These are phyloP conservation scores for Trichothecium sympodiale DNA, from an alignment of 2,329 filamentous ascomycete species.

Conservation along the genomic window DNA sequence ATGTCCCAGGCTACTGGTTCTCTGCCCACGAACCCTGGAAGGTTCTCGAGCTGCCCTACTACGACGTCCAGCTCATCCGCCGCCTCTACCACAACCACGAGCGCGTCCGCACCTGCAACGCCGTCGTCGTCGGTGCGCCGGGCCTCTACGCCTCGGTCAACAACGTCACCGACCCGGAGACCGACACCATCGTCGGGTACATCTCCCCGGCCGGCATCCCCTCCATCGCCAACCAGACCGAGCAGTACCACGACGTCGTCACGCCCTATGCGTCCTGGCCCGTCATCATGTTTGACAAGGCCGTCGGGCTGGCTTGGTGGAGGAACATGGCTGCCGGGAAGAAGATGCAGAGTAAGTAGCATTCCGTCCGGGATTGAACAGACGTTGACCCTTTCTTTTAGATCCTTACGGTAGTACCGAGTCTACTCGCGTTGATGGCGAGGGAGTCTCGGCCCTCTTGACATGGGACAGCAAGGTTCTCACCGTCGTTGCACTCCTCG, in stretches of 20 bases:
- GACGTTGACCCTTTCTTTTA: slow-evolving; percentile 6
- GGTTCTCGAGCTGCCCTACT: slow-evolving; percentile 28
- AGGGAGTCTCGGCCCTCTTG: slow-evolving; percentile 24
- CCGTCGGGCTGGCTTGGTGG: slow-evolving; percentile 29
- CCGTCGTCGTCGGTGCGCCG: slow-evolving; percentile 20
- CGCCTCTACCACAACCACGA: slow-evolving; percentile 27
- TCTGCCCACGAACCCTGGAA: slow-evolving; percentile 31
- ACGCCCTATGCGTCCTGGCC: slow-evolving; percentile 29
- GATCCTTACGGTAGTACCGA: slow-evolving; percentile 30
- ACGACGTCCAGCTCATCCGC: slow-evolving; percentile 25
- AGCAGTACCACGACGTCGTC: slow-evolving; percentile 28
- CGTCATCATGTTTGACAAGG: slow-evolving; percentile 23
- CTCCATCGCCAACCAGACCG: slow-evolving; percentile 25
- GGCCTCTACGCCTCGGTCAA: slow-evolving; percentile 31
- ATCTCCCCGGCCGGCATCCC: slow-evolving; percentile 30
- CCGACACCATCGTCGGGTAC: slow-evolving; percentile 24
- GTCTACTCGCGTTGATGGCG: slow-evolving; percentile 25
- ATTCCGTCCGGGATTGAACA: not conserved
- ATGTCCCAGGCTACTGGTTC: slow-evolving; percentile 24
- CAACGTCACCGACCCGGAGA: slow-evolving; percentile 25
- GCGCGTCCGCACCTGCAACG: slow-evolving; percentile 29
- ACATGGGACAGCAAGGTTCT: slow-evolving; percentile 33
- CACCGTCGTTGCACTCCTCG: slow-evolving; percentile 25
- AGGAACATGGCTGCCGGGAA: slow-evolving; percentile 27
- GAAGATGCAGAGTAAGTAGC: slow-evolving; percentile 30